A percentile compares a stretch with the other conserved stretches of the same genome.
phyloP scores from a whole-genome alignment of 1,284 basidiomycete species.

The Malassezia restricta region DNA sequence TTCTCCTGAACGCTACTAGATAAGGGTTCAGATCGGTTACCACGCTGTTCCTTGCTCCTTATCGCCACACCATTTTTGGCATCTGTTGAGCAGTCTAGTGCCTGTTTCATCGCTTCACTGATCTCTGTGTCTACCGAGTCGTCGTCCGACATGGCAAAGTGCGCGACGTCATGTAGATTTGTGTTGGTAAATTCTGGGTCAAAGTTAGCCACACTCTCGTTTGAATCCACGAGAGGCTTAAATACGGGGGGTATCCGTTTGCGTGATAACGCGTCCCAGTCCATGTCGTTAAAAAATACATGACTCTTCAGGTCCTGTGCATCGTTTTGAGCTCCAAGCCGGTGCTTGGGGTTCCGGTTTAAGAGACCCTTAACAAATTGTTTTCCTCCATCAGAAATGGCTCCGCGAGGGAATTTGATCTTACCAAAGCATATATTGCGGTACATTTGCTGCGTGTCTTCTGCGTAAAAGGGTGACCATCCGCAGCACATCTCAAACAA shows the following conservation, averaged over 20 bases:
- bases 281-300: constrained; percentile 77
- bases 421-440: constrained; percentile 94
- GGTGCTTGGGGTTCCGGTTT: constrained; percentile 93
- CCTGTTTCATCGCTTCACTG: neutral
- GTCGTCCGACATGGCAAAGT: constrained; percentile 11
- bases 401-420: constrained; percentile 93
- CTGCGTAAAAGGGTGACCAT: constrained; percentile 98
- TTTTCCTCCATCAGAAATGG: constrained; percentile 95
- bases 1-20: constrained; percentile 42
- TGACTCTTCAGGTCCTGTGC: constrained; percentile 92
- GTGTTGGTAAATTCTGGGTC: constrained; percentile 93
- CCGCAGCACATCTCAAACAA: constrained; percentile 81
- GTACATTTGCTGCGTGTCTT: constrained; percentile 99
- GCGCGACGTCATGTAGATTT: constrained; percentile 52
- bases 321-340: constrained; percentile 79
- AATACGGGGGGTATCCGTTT: constrained; percentile 94
- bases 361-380: constrained; percentile 97
- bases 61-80: constrained; percentile 13
- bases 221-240: constrained; percentile 93
- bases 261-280: constrained; percentile 53
- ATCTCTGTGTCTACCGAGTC: neutral
- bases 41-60: constrained; percentile 14
- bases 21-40: constrained; percentile 27
- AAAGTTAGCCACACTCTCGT: constrained; percentile 94
- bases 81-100: neutral